Evolutionary conservation across 2,329 filamentous ascomycete species (phyloP).

Genomic region (Nemania serpens): DNA sequence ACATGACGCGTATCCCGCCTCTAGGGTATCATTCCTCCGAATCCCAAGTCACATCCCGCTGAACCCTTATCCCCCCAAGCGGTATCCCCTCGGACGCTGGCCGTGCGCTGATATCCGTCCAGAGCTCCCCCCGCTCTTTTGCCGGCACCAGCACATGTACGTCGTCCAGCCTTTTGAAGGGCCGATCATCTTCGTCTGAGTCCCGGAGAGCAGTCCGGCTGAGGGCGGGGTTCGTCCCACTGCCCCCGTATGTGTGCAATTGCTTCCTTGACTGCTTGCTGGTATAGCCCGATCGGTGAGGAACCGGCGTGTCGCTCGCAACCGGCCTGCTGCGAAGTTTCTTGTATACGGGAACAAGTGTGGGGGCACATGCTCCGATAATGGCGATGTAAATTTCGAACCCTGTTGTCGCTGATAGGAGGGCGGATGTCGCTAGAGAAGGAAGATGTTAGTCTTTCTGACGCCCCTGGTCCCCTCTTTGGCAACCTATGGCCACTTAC

Average conservation of each 20-base stretch:
- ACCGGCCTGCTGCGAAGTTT: neutral
- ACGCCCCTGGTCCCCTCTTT: neutral
- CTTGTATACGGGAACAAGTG: constrained; percentile 21
- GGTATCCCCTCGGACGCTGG: constrained; percentile 18
- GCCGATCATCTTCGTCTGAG: constrained; percentile 27
- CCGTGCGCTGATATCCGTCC: constrained; percentile 27
- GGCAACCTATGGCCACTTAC: constrained; percentile 9
- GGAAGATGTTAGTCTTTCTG: constrained; percentile 5
- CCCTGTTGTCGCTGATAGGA: constrained; percentile 19
- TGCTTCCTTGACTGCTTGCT: constrained; percentile 16
- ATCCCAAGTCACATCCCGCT: constrained; percentile 28
- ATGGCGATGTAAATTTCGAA: constrained; percentile 27
- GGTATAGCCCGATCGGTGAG: constrained; percentile 19
- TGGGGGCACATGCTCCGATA: constrained; percentile 25
- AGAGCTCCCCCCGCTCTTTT: constrained; percentile 23
- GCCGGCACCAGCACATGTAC: constrained; percentile 22
- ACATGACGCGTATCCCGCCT: constrained; percentile 4
- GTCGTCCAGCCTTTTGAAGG: constrained; percentile 25
- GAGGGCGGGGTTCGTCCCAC: neutral
- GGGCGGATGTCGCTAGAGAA: constrained; percentile 15
- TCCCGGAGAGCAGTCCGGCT: constrained; percentile 19
- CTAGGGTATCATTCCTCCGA: constrained; percentile 20
- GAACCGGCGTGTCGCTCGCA: constrained; percentile 17
- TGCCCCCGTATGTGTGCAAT: constrained; percentile 1
- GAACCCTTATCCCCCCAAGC: constrained; percentile 21